Evolutionary conservation across 2,329 filamentous ascomycete genomes (phyloP).

Genomic region (Fusarium sp.): DNA sequence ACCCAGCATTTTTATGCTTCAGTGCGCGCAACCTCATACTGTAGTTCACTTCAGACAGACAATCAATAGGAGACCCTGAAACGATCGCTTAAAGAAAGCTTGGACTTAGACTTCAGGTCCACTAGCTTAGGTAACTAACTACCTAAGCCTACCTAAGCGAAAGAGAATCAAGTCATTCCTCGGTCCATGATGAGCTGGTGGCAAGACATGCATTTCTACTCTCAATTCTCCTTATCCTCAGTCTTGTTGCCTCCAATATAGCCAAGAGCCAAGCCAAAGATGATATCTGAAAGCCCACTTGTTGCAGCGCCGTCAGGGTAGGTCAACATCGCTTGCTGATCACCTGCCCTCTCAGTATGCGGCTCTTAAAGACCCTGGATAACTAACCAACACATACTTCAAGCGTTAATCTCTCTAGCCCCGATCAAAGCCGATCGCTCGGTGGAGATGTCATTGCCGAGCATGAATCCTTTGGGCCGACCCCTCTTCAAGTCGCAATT

Average conservation of each 20-base stretch:
- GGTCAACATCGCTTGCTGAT: conserved; percentile 12
- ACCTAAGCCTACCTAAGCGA: not conserved
- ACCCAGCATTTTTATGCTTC: not conserved
- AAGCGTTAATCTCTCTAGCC: conserved; percentile 35
- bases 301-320: conserved; percentile 28
- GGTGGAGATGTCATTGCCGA: conserved; percentile 43
- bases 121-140: conserved; percentile 42
- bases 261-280: not conserved
- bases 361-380: conserved; percentile 14
- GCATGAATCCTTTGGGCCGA: conserved; percentile 42
- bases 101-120: conserved; percentile 24
- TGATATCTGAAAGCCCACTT: conserved; percentile 23
- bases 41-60: not conserved
- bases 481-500: conserved; percentile 43
- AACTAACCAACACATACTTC: conserved; percentile 35
- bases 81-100: conserved; percentile 7
- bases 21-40: not conserved
- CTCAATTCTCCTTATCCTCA: not conserved
- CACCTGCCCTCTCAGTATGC: conserved; percentile 1
- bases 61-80: conserved; percentile 14
- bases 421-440: conserved; percentile 43
- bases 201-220: conserved; percentile 7
- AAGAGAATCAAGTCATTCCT: conserved; percentile 15
- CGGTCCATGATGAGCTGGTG: conserved; percentile 15
- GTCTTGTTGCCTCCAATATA: not conserved